Base-by-base conservation (phyloP, 192 early-diverging fungal species). In the Coemansia sp. region DNA sequence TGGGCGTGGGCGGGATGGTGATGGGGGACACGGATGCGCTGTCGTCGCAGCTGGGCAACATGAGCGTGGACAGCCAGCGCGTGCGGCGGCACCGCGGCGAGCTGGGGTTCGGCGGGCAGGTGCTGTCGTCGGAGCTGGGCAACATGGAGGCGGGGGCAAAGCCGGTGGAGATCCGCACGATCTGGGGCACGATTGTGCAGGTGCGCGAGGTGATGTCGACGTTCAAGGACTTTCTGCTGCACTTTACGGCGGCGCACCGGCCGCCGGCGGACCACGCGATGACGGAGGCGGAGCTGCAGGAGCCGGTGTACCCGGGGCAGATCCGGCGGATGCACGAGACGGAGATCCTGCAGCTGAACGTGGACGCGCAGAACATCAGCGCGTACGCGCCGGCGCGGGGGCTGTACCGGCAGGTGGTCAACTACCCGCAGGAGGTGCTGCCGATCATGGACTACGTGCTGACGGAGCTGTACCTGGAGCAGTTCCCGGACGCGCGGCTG, bases 141-240 rank as follows among this genome's bases (percentile, higher is more conserved):
- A 49, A 52, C 7, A 35, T 35, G 29, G 46, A 40, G 23, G 39
- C 9, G 27, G 62, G 40, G 0, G 61, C 50, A 17, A 57, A 60
- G 45, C 53, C 64, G 12, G 48, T 38, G 34, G 72, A 75, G 53
- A 68, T 76, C 23, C 79, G 84, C 17, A 62, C 83, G 25, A 95
- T 98, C 55, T 98, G 94, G 94, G 95, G 95, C 35, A 98, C 95
- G 0, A 89, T 89, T 14, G 83, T 98, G 62, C 87, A 91, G 45
- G 85, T 98, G 45, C 83, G 90, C 36, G 90, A 93, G 17, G 79
- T 85, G 26, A 92, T 90, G 79, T 44, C 50, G 1, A 70, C 72
- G 22, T 98, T 98, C 70, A 72, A 81, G 25, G 83, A 92, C 47
- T 98, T 97, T 59, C 43, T 27, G 57, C 38, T 8, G 46, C 35